Conservation (phyloP, 495 filamentous ascomycete species). For the Daldinia childiae region DNA sequence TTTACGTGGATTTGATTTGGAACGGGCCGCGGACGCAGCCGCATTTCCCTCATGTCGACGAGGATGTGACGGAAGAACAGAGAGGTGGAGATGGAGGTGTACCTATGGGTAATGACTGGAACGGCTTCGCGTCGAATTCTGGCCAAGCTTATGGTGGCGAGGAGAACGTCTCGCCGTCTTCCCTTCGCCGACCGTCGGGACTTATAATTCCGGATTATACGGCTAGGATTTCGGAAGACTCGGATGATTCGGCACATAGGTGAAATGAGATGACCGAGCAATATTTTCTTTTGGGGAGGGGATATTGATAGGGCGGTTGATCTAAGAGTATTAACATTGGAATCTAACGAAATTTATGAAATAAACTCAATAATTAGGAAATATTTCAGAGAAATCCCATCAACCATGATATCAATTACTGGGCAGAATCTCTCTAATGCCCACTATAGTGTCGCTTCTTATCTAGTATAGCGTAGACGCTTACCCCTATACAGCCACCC, state of each 20-base stretch:
- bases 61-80: not conserved
- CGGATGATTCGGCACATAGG: conserved; percentile 32
- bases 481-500: not conserved
- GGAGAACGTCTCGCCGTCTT: conserved; percentile 7
- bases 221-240: conserved; percentile 21
- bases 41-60: not conserved
- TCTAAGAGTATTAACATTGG: not conserved
- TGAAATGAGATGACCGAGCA: not conserved
- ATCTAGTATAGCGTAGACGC: not conserved
- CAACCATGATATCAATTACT: no score
- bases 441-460: not conserved
- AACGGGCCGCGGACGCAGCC: not conserved
- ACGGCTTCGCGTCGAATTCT: conserved; percentile 3
- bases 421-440: no score
- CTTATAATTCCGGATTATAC: not conserved
- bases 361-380: not conserved
- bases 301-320: not conserved
- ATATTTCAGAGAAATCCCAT: not conserved
- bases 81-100: not conserved
- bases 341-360: not conserved
- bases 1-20: conserved; percentile 44
- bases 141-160: not conserved
- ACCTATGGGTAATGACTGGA: not conserved
- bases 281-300: not conserved
- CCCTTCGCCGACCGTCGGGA: conserved; percentile 6